These are phyloP conservation scores for Fusarium drepaniforme DNA, from an alignment of 2,329 filamentous ascomycete genomes.

Conservation along the genomic window DNA sequence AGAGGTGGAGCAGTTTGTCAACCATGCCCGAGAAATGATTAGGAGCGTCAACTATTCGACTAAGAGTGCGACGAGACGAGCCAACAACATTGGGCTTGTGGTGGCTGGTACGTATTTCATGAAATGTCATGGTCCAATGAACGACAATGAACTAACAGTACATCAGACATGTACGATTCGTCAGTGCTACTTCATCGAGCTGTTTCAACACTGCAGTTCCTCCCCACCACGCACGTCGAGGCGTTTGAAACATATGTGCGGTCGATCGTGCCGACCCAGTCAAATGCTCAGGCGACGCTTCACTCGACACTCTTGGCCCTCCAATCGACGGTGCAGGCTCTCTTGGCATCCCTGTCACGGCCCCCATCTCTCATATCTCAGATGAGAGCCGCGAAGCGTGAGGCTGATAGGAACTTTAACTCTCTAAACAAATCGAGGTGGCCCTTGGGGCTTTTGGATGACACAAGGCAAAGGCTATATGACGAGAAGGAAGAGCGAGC, in stretches of 20 bases:
- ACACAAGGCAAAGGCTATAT: conserved; percentile 84
- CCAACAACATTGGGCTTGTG: conserved; percentile 78
- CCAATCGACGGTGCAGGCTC: conserved; percentile 85
- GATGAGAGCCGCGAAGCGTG: conserved; percentile 80
- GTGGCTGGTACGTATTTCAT: conserved; percentile 62
- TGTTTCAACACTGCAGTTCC: conserved; percentile 70
- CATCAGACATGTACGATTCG: conserved; percentile 77
- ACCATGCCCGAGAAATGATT: conserved; percentile 91
- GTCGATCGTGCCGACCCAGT: conserved; percentile 74
- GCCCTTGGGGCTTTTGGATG: conserved; percentile 87
- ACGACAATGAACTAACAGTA: conserved; percentile 43
- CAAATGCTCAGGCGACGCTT: conserved; percentile 78
- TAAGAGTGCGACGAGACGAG: conserved; percentile 83
- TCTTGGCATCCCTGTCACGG: conserved; percentile 82
- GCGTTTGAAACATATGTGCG: conserved; percentile 81
- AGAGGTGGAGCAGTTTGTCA: conserved; percentile 93
- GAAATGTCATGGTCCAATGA: conserved; percentile 9
- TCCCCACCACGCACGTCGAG: conserved; percentile 75
- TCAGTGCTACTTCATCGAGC: conserved; percentile 66
- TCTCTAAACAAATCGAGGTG: conserved; percentile 82
- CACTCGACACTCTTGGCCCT: conserved; percentile 83
- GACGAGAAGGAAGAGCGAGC: conserved; percentile 89
- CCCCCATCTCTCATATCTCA: conserved; percentile 82
- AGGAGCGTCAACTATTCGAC: conserved; percentile 86
- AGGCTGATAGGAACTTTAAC: conserved; percentile 82